Conservation (phyloP, 1,139 yeast species). For the Geotrichum cucujoidarum region DNA sequence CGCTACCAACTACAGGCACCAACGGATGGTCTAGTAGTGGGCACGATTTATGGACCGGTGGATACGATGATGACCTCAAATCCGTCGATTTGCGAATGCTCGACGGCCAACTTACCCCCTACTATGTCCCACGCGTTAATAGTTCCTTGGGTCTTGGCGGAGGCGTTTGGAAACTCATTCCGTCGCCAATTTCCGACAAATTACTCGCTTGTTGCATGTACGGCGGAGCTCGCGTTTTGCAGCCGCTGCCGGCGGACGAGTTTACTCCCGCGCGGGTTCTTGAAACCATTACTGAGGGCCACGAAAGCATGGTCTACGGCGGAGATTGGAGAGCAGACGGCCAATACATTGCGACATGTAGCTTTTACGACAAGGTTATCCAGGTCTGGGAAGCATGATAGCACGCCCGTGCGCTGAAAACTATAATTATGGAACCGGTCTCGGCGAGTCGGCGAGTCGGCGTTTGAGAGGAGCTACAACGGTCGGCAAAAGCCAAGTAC, state of each 20-base stretch:
- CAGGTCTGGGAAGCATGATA: conserved; percentile 44
- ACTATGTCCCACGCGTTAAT: conserved; percentile 47
- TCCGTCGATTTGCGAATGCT: conserved; percentile 61
- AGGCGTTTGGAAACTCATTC: conserved; percentile 90
- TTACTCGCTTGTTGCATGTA: conserved; percentile 88
- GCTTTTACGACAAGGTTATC: conserved; percentile 80
- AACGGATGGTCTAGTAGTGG: conserved; percentile 26
- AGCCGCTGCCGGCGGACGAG: conserved; percentile 31
- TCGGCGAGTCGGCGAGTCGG: too few species aligned
- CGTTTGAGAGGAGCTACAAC: too few species aligned
- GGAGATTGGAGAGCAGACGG: conserved; percentile 72
- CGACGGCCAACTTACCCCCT: conserved; percentile 40
- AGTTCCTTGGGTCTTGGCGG: conserved; percentile 63
- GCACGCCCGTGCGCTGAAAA: too few species aligned
- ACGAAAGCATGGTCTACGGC: conserved; percentile 91
- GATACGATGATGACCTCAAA: conserved; percentile 79
- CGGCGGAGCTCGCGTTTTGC: conserved; percentile 76
- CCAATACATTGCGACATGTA: conserved; percentile 61
- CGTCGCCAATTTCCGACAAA: conserved; percentile 43
- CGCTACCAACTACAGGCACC: conserved; percentile 6
- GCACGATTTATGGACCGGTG: conserved; percentile 67
- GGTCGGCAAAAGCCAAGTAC: too few species aligned
- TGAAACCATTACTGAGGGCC: conserved; percentile 59
- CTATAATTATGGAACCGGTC: too few species aligned
- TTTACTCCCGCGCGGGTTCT: conserved; percentile 42